A percentile compares a stretch with the other conserved stretches of the same genome.
Evolutionary conservation across 805 yeast species (phyloP).

Genomic region (Saturnispora sekii): DNA sequence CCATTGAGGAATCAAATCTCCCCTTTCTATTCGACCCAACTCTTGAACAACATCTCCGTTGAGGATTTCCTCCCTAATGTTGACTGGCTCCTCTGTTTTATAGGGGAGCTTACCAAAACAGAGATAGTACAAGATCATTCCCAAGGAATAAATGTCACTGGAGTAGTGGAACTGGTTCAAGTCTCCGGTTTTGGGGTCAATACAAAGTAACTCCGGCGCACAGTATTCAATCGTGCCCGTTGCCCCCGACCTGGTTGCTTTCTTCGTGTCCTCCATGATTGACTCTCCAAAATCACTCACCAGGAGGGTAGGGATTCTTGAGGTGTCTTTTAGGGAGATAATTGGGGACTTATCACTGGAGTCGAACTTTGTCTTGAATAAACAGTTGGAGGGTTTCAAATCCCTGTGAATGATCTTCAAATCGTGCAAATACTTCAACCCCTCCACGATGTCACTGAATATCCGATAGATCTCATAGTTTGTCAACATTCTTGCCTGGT

Average conservation of each 20-base stretch:
- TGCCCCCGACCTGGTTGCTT: slow-evolving; percentile 53
- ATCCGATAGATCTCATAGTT: slow-evolving; percentile 58
- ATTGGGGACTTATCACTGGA: slow-evolving; percentile 13
- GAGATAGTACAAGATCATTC: slow-evolving; percentile 69
- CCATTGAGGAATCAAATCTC: slow-evolving; percentile 30
- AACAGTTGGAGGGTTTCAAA: slow-evolving; percentile 80
- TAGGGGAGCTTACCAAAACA: slow-evolving; percentile 67
- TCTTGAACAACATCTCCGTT: slow-evolving; percentile 16
- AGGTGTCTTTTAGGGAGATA: slow-evolving; percentile 16
- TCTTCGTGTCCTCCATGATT: slow-evolving; percentile 51
- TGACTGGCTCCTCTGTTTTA: slow-evolving; percentile 17
- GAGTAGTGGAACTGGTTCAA: slow-evolving; percentile 53
- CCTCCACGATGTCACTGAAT: slow-evolving; percentile 57
- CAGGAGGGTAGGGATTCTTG: slow-evolving; percentile 51
- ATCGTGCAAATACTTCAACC: slow-evolving; percentile 62
- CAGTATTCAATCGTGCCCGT: slow-evolving; percentile 86
- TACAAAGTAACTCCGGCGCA: slow-evolving; percentile 68
- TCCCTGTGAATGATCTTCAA: slow-evolving; percentile 81
- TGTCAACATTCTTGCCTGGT: slow-evolving; percentile 28
- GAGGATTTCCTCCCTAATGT: slow-evolving; percentile 20
- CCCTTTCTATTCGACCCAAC: slow-evolving; percentile 14
- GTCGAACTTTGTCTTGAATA: slow-evolving; percentile 36
- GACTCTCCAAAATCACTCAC: slow-evolving; percentile 91
- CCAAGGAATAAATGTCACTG: slow-evolving; percentile 76
- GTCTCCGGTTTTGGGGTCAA: slow-evolving; percentile 20